Base-by-base conservation (phyloP, 2,329 filamentous ascomycete species). In the Metarhizium album region DNA sequence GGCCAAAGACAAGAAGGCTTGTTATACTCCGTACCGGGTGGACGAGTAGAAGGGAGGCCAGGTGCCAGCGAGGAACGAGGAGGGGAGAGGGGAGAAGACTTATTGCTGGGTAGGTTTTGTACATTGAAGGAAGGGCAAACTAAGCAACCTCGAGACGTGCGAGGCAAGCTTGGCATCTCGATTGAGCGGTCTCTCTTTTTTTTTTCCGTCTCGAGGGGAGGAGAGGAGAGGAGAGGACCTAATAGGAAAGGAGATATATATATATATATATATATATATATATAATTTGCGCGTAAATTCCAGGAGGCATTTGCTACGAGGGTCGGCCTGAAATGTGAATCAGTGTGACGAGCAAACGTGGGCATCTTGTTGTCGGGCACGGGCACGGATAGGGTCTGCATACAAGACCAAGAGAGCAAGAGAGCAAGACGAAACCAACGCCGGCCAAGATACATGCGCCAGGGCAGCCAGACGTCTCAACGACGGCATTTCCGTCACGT, bases 91-190 rank as follows among this genome's bases (percentile, higher is more conserved):
- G 23, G 45, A 38, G 45, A 38, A 7, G 37, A 16, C 16, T 24
- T 42, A 29, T 5, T 27, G 14, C 20, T 35, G 35, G 37, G 22
- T n/a, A 20, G 16, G 20, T 16, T 31, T 50, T 50, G 49, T 50
- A 47, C 43, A 33, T 40, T 50, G 46, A n/a, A n/a, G n/a, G 35
- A 46, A 47, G 45, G 47, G 20, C 48, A 45, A 24, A 43, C n/a
- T 42, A 35, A 53, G 51, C 51, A 47, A 53, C 47, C 27, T 45
- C 49, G 47, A 47, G 47, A 47, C 45, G 47, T 52, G 45, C 24
- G 45, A 50, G 50, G 33, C 38, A 42, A 45, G 46, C 47, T 47
- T 48, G 47, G 48, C 45, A 46, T 42, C 27, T 29, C 48, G 40
- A 35, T 37, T 47, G 31, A 49, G 47, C 47, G 47, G 35, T 48